Evolutionary conservation across 225 moss, liverwort and hornwort species (phyloP).

Genomic region (Lunularia cruciata): DNA sequence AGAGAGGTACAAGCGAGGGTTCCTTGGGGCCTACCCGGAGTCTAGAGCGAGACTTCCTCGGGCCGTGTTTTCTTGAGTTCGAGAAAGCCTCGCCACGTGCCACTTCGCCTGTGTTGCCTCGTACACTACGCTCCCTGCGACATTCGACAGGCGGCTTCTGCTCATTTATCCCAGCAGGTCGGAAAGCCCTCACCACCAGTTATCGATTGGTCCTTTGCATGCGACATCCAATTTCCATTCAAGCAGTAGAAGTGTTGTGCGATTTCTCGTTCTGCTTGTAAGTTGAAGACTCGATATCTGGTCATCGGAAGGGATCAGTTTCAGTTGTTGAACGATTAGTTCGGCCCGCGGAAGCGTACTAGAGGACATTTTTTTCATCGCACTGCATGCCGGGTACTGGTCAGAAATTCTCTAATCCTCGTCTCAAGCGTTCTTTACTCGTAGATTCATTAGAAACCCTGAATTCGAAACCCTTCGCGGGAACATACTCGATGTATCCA

Average conservation of each 20-base stretch:
- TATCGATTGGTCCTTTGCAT: slow-evolving; percentile 3
- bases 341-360: neutral
- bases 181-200: neutral
- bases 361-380: neutral
- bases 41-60: slow-evolving; percentile 5
- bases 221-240: too few relatives aligned
- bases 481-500: too few relatives aligned
- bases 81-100: neutral
- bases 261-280: neutral
- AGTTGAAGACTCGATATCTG: neutral
- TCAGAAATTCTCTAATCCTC: too few relatives aligned
- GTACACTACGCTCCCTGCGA: neutral
- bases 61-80: neutral
- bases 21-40: neutral
- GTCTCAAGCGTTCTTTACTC: too few relatives aligned
- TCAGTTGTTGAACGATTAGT: neutral
- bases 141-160: neutral
- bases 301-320: neutral
- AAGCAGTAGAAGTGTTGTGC: too few relatives aligned
- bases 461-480: too few relatives aligned
- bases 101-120: neutral
- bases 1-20: neutral
- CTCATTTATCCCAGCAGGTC: slow-evolving; percentile 6
- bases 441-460: too few relatives aligned
- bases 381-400: neutral